Base-by-base conservation (phyloP, 805 yeast genomes). In the Starmerella bombi region DNA sequence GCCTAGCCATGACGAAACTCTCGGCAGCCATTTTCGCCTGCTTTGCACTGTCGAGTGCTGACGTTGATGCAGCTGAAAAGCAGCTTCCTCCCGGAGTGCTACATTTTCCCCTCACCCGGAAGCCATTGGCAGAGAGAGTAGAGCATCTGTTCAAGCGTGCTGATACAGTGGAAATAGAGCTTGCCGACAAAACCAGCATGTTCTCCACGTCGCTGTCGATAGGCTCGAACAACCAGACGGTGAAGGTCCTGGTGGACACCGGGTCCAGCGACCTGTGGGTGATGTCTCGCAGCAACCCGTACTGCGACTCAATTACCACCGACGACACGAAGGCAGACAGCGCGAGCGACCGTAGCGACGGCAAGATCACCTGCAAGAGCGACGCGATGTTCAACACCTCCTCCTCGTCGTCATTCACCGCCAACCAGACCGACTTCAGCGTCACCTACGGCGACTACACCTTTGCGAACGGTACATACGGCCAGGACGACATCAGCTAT, bases 261-360 rank as follows among this genome's bases (percentile, higher is more conserved):
- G 93, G 91, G 3, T 78, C 86, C 0, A 68, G 80, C 1, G 91
- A 80, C 54, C 56, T 79, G 38, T 79, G 84, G 83, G 72, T 78
- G 34, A 65, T 70, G 51, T 59, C 63, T 22, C 47, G 66, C 2
- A 51, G 59, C 32, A 74, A 73, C 50, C 69, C 77, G 2, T 68
- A 63, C 46, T 61, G 60, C 46, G 49, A 53, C 14, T 19, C 38
- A 9, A 23, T 22, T 20, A 8, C 25, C 16, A 12, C 17, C 14
- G n/a, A n/a, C 27, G 18, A 17, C 25, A 19, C 27, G 5, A 20
- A 25, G 12, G 23, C 30, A 14, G 12, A 14, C 22, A 7, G 25
- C 20, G 14, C 25, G 9, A 5, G 21, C 19, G 14, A 16, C 9
- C 19, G 16, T 5, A 16, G 20, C 20, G 25, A 31, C n/a, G 41